Evolutionary conservation across 108 stramenopile genomes (phyloP).

Genomic region (Bacterosira constricta): DNA sequence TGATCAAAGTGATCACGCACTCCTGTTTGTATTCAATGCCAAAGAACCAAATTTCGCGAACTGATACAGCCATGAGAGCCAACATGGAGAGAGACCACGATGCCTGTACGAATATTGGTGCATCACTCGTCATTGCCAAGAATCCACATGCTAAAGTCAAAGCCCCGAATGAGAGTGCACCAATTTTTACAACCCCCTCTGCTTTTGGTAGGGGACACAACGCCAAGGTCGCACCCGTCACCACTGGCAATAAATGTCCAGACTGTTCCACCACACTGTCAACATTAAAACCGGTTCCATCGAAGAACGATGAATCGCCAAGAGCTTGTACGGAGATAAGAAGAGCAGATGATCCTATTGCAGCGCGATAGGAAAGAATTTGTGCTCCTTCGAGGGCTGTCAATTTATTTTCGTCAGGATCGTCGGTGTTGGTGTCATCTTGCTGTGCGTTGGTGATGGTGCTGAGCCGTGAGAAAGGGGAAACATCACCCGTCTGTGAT

Average conservation of each 20-base stretch:
- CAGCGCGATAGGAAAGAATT: conserved; percentile 9
- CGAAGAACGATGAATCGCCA: conserved; percentile 1
- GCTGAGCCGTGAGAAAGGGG: too few species aligned
- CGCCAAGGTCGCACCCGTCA: neutral
- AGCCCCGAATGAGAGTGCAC: too few species aligned
- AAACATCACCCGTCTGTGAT: too few species aligned
- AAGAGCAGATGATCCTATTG: neutral
- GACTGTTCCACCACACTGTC: too few species aligned
- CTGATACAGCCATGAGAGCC: neutral
- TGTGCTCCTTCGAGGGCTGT: conserved; percentile 2
- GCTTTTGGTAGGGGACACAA: neutral
- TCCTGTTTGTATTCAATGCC: conserved; percentile 21
- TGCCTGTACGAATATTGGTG: neutral
- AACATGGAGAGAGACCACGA: conserved; percentile 10
- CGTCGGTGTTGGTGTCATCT: too few species aligned
- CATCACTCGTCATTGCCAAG: too few species aligned
- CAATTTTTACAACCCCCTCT: too few species aligned
- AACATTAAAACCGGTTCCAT: conserved; percentile 9
- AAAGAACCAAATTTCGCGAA: conserved; percentile 11
- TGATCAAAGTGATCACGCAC: neutral
- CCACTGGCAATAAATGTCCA: too few species aligned
- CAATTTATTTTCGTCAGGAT: too few species aligned
- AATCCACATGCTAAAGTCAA: too few species aligned
- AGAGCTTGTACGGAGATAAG: neutral
- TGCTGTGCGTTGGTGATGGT: too few species aligned